Evolutionary conservation across 2,329 filamentous ascomycete species (phyloP), one percentile per base, ranked within the genome.

Genomic region (Coniochaeta ligniaria): DNA sequence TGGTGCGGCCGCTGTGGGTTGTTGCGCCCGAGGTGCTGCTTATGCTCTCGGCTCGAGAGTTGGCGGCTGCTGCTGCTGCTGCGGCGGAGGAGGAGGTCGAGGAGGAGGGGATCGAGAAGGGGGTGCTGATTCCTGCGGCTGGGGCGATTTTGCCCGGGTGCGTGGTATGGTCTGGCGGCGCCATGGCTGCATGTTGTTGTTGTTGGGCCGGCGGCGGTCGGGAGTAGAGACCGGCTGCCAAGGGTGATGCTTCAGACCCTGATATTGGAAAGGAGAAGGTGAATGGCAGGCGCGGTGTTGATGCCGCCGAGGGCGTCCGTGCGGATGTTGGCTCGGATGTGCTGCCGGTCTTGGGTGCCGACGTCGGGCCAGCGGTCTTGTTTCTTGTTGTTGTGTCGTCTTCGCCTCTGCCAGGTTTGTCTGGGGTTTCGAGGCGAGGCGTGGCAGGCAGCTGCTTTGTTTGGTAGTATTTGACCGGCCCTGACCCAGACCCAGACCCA

Each of bases 1-100:
- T 78, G 52, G 78, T 79, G 63, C 76, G 75, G 57, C 72, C 72
- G 61, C 76, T 78, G 59, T 73, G 69, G n/a, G 76, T 72, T 8
- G 76, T 73, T 63, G 71, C 72, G 60, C 74, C 76, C 62, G 80
- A 79, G 58, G 74, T 73, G 63, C 79, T 78, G 58, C 79, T 81
- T 61, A 79, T 66, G 68, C 76, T 80, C 59, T 80, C 78, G 69
- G 75, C 71, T 66, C 78, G 76, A 63, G 6, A 16, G 24, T 5
- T 9, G 47, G 47, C 47, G 24, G 47, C 22, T 2, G 26, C 61
- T 54, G 65, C 60, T 31, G 58, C 63, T 52, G 50, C 60, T 45
- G 64, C 60, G 59, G 63, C 58, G n/a, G n/a, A 41, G 57, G 62
- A 66, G 43, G 63, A 61, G 60, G 62, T 58, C 54, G 63, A 59